Conservation (phyloP, 2,329 filamentous ascomycete species). For the Pseudogymnoascus sp. region DNA sequence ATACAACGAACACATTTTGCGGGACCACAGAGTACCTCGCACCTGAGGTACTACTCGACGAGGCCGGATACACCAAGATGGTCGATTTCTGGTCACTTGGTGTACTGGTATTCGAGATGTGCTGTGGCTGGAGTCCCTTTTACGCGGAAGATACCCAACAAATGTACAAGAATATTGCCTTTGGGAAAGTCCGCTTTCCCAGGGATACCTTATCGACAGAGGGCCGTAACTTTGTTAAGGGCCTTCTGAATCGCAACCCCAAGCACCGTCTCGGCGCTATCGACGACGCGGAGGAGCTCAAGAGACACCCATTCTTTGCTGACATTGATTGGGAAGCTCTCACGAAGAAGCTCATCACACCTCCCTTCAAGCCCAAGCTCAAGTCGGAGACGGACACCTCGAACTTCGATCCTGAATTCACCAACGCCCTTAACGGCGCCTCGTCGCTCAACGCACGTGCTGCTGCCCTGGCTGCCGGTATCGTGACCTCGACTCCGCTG, state of each 20-base stretch:
- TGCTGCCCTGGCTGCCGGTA: constrained; percentile 73
- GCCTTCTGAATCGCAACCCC: constrained; percentile 90
- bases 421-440: constrained; percentile 80
- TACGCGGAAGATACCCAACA: constrained; percentile 98
- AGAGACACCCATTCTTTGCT: constrained; percentile 86
- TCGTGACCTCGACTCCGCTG: constrained; percentile 81
- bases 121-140: constrained; percentile 98
- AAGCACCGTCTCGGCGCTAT: constrained; percentile 88
- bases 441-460: constrained; percentile 86
- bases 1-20: constrained; percentile 98
- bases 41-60: constrained; percentile 88
- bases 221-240: constrained; percentile 96
- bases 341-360: constrained; percentile 82
- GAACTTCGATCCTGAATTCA: constrained; percentile 98
- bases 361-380: constrained; percentile 95
- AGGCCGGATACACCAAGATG: constrained; percentile 99
- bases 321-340: constrained; percentile 91
- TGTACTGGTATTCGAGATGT: constrained; percentile 98
- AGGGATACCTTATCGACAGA: constrained; percentile 90
- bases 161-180: constrained; percentile 99
- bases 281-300: constrained; percentile 86
- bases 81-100: constrained; percentile 99
- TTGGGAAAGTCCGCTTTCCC: constrained; percentile 95
- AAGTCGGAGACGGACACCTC: constrained; percentile 94
- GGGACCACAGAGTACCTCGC: constrained; percentile 97